Base-by-base conservation (phyloP, 352 stramenopile genomes). In the Globisporangium perplexum region DNA sequence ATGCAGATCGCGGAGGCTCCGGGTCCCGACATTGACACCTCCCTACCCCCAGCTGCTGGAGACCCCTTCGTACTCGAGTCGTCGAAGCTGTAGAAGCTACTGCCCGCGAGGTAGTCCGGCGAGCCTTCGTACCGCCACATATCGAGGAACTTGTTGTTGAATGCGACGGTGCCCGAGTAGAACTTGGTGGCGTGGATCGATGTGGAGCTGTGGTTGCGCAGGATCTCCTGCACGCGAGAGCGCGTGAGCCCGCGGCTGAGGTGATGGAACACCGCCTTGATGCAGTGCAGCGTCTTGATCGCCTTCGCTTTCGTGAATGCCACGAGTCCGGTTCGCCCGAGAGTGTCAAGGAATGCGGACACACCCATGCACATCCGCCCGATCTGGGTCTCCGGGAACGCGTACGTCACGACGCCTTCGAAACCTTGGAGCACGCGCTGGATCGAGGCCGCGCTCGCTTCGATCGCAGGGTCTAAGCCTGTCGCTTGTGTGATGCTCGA, bases 61-160 rank as follows among this genome's bases (percentile, higher is more conserved):
- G 41, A 11, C 6, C 20, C 55, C 24, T 60, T 59, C 12, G 50
- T 48, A 38, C 63, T 60, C 8, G 59, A 49, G 24, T 57, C 50
- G 1, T 50, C 49, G 12, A 59, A 69, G 7, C 47, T 54, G 36
- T 65, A 65, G n/a, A 62, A 62, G 22, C 71, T 65, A 17, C 74
- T 63, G 4, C 72, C 75, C 1, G 72, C 79, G 22, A 91, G 61
- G 52, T 91, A 91, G 62, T 91, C 81, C 0, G 78, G 79, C 4
- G 77, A 91, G 22, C 77, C 81, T 68, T 91, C 81, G 50, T 86
- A 79, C 18, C 76, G 66, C 81, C 81, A 91, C 75, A 90, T 86
- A 53, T 87, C 78, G 35, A 92, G 68, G 41, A 89, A 92, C 44
- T 77, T 81, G 66, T 86, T 86, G 59, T 72, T 88, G 63, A 92